A percentile compares a stretch with the other conserved stretches of the same genome.
These are phyloP conservation scores for Hordeum marinum DNA, from an alignment of 176 grass and related monocot genomes.

Conservation along the genomic window DNA sequence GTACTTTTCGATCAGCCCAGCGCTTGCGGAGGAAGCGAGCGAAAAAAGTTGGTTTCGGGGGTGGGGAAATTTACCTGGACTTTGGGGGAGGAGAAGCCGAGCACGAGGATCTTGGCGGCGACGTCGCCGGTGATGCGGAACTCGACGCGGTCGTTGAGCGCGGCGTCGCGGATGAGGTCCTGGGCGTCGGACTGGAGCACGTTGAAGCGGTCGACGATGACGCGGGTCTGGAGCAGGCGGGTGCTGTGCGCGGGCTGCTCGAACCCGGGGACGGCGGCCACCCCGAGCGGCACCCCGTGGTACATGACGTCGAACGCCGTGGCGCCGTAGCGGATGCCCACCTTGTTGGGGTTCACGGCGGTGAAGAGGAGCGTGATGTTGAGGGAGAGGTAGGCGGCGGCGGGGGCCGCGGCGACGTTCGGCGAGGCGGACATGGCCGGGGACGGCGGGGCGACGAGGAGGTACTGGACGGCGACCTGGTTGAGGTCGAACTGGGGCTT, in stretches of 20 bases:
- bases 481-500: conserved; percentile 99
- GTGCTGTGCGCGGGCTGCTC: conserved; percentile 89
- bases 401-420: background rate
- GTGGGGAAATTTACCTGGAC: conserved; percentile 44
- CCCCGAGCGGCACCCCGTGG: conserved; percentile 85
- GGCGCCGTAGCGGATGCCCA: conserved; percentile 80
- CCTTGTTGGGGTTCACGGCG: conserved; percentile 89
- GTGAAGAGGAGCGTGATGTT: conserved; percentile 97
- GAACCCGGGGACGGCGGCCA: conserved; percentile 76
- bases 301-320: conserved; percentile 91
- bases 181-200: conserved; percentile 86
- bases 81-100: conserved; percentile 85
- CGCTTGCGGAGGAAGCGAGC: conserved; percentile 11
- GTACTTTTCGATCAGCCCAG: conserved; percentile 15
- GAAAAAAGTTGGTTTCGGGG: background rate
- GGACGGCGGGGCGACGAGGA: conserved; percentile 68
- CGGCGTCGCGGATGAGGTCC: conserved; percentile 85
- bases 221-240: conserved; percentile 72
- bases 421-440: conserved; percentile 8
- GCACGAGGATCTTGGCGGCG: conserved; percentile 77
- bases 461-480: conserved; percentile 94
- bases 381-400: conserved; percentile 86
- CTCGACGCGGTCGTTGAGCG: conserved; percentile 82
- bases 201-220: conserved; percentile 92
- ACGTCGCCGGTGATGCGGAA: conserved; percentile 93